Conservation (phyloP, 257 asterid genomes). For the Parsonsia alboflavescens region DNA sequence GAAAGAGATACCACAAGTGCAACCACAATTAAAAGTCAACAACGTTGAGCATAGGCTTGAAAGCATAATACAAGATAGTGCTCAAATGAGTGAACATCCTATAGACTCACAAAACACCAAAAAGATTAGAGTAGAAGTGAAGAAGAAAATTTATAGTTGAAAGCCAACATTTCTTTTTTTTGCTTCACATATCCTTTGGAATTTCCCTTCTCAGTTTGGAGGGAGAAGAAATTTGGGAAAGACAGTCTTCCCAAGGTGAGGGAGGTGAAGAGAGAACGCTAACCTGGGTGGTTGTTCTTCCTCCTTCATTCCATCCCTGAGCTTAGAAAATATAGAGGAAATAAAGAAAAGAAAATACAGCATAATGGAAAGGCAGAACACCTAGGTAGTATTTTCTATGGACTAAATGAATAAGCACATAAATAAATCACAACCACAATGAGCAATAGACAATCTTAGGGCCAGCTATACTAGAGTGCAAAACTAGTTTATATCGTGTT, state of each 20-base stretch:
- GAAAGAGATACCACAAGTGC: neutral
- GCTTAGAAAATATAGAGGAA: slow-evolving; percentile 16
- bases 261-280: slow-evolving; percentile 14
- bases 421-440: neutral
- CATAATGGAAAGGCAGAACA: slow-evolving; percentile 1
- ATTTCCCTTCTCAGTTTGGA: neutral
- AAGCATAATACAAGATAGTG: neutral
- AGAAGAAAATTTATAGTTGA: neutral
- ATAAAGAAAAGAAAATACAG: slow-evolving; percentile 21
- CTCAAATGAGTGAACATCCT: neutral
- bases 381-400: neutral
- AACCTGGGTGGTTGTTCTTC: slow-evolving; percentile 22
- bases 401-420: neutral
- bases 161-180: neutral
- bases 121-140: neutral
- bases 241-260: slow-evolving; percentile 7
- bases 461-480: neutral
- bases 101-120: neutral
- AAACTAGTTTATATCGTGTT: neutral
- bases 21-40: neutral
- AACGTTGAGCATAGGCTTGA: neutral
- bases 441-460: slow-evolving; percentile 3
- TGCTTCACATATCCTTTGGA: neutral
- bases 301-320: slow-evolving; percentile 23
- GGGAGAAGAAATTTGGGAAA: slow-evolving; percentile 1